Base-by-base conservation (phyloP, 306 rosid species). In the Neltuma alba region DNA sequence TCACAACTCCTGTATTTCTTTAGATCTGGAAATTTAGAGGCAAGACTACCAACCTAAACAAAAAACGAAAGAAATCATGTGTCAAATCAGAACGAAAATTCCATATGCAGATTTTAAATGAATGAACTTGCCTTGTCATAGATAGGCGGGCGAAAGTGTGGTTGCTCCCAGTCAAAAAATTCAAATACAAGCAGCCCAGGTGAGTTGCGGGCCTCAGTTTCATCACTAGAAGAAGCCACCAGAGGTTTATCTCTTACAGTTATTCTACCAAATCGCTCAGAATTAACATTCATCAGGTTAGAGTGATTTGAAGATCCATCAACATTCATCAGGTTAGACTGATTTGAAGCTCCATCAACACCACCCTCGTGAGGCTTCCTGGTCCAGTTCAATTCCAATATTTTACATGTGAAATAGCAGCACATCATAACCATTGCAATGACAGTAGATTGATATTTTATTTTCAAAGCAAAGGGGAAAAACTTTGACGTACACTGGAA, bases 101-200 rank as follows among this genome's bases (percentile, higher is more conserved):
- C 30, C 42, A 47, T 27, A 48, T 33, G 40, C 36, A 44, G 40
- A 55, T 60, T 45, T 16, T 21, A 38, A 69, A 61, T 21, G 54
- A 57, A 40, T 44, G 34, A 50, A 74, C 90, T 86, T 76, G 74
- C 96, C 88, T 81, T 87, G 50, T 89, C 87, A 60, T 63, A 68
- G 20, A 91, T 58, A 25, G 93, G 93, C 12, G 42, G 81, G 40
- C 93, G 96, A 40, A 27, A 6, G 78, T 75, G 86, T 21, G 96
- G 96, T 57, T 3, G 86, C 40, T 72, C 84, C 36, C 14, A 40
- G 75, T 91, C 93, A 63, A 87, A 78, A 50, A 76, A 91, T 75
- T 87, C 79, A 66, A 70, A 91, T 52, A 75, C 63, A 54, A 82
- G 89, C 73, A 3, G 9, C 67, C 76, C 87, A 25, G 76, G 48